Evolutionary conservation across 345 rosid genomes (phyloP).

Genomic region (Hevea brasiliensis): DNA sequence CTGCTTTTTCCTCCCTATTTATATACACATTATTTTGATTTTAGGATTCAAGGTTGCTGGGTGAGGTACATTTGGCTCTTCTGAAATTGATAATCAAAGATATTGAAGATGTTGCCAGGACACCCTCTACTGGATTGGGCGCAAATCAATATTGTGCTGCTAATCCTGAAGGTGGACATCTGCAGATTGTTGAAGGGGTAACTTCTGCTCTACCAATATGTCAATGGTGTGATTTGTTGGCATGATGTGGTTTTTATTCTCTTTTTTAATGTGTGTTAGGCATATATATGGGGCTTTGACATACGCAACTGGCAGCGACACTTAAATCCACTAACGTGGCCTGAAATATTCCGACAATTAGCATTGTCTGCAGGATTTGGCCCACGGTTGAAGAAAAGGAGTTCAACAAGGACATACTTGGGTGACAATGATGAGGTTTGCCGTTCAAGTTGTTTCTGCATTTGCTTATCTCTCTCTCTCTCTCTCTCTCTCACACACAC

Average conservation of each 20-base stretch:
- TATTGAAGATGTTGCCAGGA: constrained; percentile 92
- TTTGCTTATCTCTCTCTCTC: background rate
- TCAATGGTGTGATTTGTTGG: constrained; percentile 10
- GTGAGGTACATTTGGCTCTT: constrained; percentile 88
- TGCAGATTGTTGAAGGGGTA: constrained; percentile 96
- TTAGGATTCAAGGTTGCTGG: constrained; percentile 95
- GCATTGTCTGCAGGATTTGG: constrained; percentile 91
- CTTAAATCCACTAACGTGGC: constrained; percentile 91
- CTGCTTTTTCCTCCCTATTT: constrained; percentile 15
- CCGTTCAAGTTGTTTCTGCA: background rate
- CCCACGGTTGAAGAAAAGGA: constrained; percentile 71
- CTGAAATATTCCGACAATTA: constrained; percentile 87
- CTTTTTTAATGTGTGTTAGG: constrained; percentile 49
- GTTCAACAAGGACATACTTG: constrained; percentile 35
- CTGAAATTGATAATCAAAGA: constrained; percentile 77
- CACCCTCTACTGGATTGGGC: constrained; percentile 80
- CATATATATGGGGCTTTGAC: constrained; percentile 98
- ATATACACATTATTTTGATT: constrained; percentile 22
- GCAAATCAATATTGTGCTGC: constrained; percentile 69
- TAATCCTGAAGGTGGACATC: constrained; percentile 99
- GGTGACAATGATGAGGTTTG: constrained; percentile 73
- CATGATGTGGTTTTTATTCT: constrained; percentile 8
- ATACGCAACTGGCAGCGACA: constrained; percentile 90
- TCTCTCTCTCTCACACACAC: no score
- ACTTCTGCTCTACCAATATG: constrained; percentile 16